phyloP scores from a whole-genome alignment of 495 filamentous ascomycete species.

The Penicillium cataractarum region DNA sequence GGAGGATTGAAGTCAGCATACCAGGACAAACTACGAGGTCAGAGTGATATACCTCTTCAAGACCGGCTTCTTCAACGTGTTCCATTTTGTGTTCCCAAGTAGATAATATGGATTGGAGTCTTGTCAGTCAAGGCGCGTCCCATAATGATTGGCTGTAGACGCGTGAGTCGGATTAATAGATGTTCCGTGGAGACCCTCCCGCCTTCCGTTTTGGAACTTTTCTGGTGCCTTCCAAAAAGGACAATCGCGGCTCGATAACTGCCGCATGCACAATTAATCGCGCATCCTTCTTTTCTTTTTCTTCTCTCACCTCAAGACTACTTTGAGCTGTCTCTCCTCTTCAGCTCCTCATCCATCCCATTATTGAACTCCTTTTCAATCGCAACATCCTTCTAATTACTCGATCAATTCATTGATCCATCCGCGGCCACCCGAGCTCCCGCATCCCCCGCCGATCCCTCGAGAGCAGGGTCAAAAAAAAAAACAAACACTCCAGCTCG shows the following conservation, averaged over 20 bases:
- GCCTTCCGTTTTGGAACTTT: slow-evolving; percentile 18
- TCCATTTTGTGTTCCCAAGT: slow-evolving; percentile 31
- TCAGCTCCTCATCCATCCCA: background rate
- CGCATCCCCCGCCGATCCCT: slow-evolving; percentile 6
- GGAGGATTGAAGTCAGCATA: background rate
- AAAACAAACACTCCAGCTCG: background rate
- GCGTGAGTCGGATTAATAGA: slow-evolving; percentile 22
- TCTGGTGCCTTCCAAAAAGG: slow-evolving; percentile 12
- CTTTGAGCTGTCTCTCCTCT: background rate
- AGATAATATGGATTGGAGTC: background rate
- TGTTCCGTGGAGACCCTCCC: slow-evolving; percentile 12
- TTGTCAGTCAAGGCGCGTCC: slow-evolving; percentile 22
- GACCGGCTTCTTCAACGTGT: slow-evolving; percentile 40
- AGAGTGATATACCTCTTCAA: slow-evolving; percentile 41
- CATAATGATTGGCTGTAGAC: slow-evolving; percentile 31
- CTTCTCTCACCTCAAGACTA: background rate
- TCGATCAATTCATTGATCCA: background rate
- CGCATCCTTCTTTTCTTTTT: background rate
- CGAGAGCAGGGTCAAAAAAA: background rate
- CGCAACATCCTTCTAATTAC: background rate
- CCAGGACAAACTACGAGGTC: background rate
- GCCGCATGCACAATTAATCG: background rate
- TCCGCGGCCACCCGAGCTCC: slow-evolving; percentile 4
- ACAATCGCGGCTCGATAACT: background rate
- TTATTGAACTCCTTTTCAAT: background rate